Conservation (phyloP, 1,139 yeast species). For the Nakaseomyces bracarensis region DNA sequence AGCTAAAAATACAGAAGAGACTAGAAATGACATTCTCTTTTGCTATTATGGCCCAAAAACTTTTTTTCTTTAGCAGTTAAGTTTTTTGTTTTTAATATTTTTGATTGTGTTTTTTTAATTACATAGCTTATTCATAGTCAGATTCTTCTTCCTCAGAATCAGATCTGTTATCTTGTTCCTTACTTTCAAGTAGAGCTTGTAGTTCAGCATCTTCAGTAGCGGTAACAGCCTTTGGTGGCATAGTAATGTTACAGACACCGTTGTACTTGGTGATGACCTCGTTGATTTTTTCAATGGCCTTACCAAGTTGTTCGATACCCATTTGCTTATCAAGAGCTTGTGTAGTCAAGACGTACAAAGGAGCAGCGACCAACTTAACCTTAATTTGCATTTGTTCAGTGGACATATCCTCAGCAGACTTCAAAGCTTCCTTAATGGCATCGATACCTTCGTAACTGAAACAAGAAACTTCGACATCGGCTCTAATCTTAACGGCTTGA, state of each 20-base stretch:
- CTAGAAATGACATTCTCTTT: no score
- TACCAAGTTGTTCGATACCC: slow-evolving; percentile 70
- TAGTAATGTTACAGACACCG: slow-evolving; percentile 85
- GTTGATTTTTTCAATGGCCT: slow-evolving; percentile 70
- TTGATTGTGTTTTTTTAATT: not conserved
- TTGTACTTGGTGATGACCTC: slow-evolving; percentile 63
- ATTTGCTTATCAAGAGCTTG: slow-evolving; percentile 86
- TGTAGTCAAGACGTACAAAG: slow-evolving; percentile 86
- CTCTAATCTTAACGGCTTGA: slow-evolving; percentile 94
- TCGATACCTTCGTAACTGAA: slow-evolving; percentile 96
- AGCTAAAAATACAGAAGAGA: no score
- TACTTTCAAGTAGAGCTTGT: slow-evolving; percentile 80
- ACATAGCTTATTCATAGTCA: slow-evolving; percentile 32
- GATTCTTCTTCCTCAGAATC: slow-evolving; percentile 54
- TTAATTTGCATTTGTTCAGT: slow-evolving; percentile 81
- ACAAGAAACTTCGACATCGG: slow-evolving; percentile 95
- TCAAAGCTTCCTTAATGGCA: slow-evolving; percentile 84
- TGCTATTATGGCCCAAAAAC: no score
- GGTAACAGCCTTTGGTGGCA: slow-evolving; percentile 98
- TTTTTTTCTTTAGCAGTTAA: not conserved
- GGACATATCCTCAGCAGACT: slow-evolving; percentile 76
- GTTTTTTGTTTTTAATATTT: not conserved
- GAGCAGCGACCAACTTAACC: slow-evolving; percentile 96
- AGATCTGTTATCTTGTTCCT: slow-evolving; percentile 56
- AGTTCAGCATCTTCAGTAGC: slow-evolving; percentile 98